phyloP scores from a whole-genome alignment of 164 flowering plant genomes.

The Litsea cubeba region DNA sequence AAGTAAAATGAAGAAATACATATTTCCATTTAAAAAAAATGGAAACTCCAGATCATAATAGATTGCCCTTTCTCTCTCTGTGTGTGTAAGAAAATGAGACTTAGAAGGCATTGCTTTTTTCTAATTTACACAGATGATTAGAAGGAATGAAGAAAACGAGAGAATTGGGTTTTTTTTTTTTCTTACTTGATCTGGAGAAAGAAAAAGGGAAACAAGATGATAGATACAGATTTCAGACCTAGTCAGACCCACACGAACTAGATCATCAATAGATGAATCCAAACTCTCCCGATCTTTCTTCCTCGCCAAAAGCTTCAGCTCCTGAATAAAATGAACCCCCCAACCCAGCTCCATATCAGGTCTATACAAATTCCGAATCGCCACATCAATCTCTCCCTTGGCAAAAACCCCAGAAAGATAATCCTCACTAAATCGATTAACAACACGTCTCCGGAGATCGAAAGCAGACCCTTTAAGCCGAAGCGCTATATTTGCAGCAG shows the following conservation, averaged over 20 bases:
- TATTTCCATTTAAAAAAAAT: too few relatives aligned
- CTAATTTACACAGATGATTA: too few relatives aligned
- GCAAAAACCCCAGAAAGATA: conserved; percentile 8
- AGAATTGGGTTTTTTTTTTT: neutral
- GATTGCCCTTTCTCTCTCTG: too few relatives aligned
- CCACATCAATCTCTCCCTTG: conserved; percentile 8
- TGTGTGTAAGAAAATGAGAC: too few relatives aligned
- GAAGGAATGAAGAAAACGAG: neutral
- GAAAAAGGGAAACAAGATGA: neutral
- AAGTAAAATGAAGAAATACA: too few relatives aligned
- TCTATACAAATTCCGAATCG: conserved; percentile 14
- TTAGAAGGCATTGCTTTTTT: too few relatives aligned
- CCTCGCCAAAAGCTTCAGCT: conserved; percentile 13
- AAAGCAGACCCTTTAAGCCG: conserved; percentile 5
- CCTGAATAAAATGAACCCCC: conserved; percentile 22
- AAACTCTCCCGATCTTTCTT: conserved; percentile 9
- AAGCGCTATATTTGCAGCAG: conserved; percentile 12
- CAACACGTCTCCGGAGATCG: conserved; percentile 13
- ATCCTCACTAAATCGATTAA: conserved; percentile 14
- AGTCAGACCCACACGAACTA: conserved; percentile 13
- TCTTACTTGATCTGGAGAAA: neutral
- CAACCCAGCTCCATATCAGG: conserved; percentile 18
- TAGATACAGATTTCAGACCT: conserved; percentile 6
- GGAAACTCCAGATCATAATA: too few relatives aligned
- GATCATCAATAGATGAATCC: conserved; percentile 14